Conservation (phyloP, 345 rosid genomes). For the Boechera stricta region DNA sequence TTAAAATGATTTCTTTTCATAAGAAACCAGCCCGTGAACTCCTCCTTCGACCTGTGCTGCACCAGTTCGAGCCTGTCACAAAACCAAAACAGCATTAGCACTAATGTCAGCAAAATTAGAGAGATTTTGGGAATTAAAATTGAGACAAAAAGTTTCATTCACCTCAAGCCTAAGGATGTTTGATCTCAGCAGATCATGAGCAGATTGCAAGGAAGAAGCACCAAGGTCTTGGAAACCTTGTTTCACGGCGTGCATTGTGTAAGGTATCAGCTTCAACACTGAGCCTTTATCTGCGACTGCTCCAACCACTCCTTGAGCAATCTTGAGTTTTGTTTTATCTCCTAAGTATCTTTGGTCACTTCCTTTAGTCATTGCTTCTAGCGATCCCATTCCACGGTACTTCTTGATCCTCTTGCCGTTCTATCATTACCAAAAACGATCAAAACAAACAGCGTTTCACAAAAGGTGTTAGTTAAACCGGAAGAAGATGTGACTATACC, state of each 20-base stretch:
- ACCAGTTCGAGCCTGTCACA: slow-evolving; percentile 75
- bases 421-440: slow-evolving; percentile 46
- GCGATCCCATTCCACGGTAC: slow-evolving; percentile 96
- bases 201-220: slow-evolving; percentile 73
- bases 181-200: slow-evolving; percentile 79
- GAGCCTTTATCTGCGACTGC: slow-evolving; percentile 97
- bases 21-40: slow-evolving; percentile 77
- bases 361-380: slow-evolving; percentile 98
- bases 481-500: slow-evolving; percentile 50
- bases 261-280: slow-evolving; percentile 76
- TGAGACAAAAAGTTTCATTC: slow-evolving; percentile 6
- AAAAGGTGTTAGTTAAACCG: background rate
- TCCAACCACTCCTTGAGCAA: slow-evolving; percentile 99
- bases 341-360: slow-evolving; percentile 95
- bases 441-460: background rate
- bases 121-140: background rate
- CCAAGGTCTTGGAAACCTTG: slow-evolving; percentile 99
- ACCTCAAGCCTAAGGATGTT: slow-evolving; percentile 85
- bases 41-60: slow-evolving; percentile 97
- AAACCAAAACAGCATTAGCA: slow-evolving; percentile 20
- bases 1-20: slow-evolving; percentile 64
- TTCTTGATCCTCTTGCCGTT: slow-evolving; percentile 67
- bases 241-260: slow-evolving; percentile 95
- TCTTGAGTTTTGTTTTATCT: slow-evolving; percentile 79
- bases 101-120: background rate